Evolutionary conservation across 192 early-diverging fungal species (phyloP), one percentile per base, ranked within the genome.

Genomic region (Coemansia sp.): DNA sequence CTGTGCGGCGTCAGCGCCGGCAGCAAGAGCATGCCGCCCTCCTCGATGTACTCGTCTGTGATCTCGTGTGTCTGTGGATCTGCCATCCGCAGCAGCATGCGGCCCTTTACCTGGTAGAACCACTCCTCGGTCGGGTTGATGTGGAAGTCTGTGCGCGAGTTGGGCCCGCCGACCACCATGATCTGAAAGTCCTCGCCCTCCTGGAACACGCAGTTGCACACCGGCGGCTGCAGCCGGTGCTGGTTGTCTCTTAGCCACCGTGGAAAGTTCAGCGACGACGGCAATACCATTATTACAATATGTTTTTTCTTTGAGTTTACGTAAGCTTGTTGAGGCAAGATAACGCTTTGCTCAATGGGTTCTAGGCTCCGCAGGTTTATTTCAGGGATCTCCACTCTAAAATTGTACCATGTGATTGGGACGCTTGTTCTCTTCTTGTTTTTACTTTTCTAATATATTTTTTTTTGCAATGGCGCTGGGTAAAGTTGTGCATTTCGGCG

Each of bases 91-190:
- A 99, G 79, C n/a, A 92, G 55, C 93, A 99, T 92, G 42, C 88
- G 84, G 6, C 97, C 97, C 69, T 92, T 91, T 79, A 92, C 71
- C 72, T 97, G 95, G 78, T 89, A 93, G 77, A 99, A 99, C 91
- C 93, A 99, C 65, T 99, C 97, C 83, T 98, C 97, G 4, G 97
- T 99, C 53, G 87, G 84, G 77, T 99, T 99, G 59, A 97, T 77
- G 65, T 99, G 97, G 77, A 93, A 99, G 80, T 99, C 97, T 16
- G 92, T 95, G 25, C 97, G 86, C 47, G 85, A 83, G 77, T 99
- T 99, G 31, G 97, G 97, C 3, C 91, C 92, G 9, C 94, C 95
- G 5, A 98, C 88, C 2, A 86, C 88, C 94, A 95, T 95, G 51
- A 99, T 85, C 53, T 87, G 90, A 67, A 89, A 95, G 73, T 96